Base-by-base conservation (phyloP, 2,329 filamentous ascomycete genomes). In the Diaporthe sp. region DNA sequence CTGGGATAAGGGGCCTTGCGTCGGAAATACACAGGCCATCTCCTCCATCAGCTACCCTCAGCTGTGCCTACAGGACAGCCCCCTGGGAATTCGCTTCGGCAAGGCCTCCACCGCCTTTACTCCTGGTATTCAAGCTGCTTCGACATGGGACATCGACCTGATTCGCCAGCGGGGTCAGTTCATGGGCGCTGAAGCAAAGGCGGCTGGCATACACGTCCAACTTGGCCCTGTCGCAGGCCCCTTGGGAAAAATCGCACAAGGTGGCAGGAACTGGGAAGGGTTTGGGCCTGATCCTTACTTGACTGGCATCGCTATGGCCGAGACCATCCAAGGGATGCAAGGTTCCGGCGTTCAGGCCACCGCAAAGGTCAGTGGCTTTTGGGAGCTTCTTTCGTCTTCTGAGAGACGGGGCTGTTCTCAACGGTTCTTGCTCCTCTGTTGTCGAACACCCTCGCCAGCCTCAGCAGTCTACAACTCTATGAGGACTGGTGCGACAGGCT, bases 191-290 rank as follows among this genome's bases (percentile, higher is more conserved):
- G 95, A 97, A 83, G 90, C 93, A 34, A 90, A 90, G 70, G 86
- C 89, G 13, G 92, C 93, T 79, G 94, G 94, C 44, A 87, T 96
- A 42, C 92, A 97, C 81, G 90, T 95, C 13, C 83, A 95, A 25
- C 88, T 97, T 0, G 94, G 94, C 0, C 95, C 95, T 8, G 91
- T 93, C 0, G 92, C 94, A 83, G 95, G 95, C 0, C 92, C 94
- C 0, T 82, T 97, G 3, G 95, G 95, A 10, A 91, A 94, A 79
- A 90, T 92, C 80, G 92, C 94, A 1, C 87, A 90, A 65, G 95
- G 92, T 44, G 95, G 95, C 0, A 88, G 95, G 51, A 95, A 95
- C 81, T 97, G 94, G 94, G 95, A 97, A 82, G 94, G 92, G 0
- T 97, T 96, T 81, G 93, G 94, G 0, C 88, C 92, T 1, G 95